These are phyloP conservation scores for Yarrowia porcina DNA, from an alignment of 805 yeast genomes.

Conservation along the genomic window DNA sequence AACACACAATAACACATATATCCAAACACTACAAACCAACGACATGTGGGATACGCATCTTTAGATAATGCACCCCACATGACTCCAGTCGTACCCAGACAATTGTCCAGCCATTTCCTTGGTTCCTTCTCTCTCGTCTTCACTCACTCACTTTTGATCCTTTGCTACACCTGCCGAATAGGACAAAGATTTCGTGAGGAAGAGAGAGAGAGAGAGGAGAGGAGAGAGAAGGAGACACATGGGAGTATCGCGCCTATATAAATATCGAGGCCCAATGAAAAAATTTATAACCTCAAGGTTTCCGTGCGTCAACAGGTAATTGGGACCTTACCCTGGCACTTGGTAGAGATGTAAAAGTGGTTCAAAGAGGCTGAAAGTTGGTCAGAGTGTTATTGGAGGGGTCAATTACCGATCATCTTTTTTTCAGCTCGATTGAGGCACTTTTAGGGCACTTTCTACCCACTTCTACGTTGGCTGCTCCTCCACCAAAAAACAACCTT, in stretches of 20 bases:
- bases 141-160: conserved; percentile 23
- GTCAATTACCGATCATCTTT: not conserved
- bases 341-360: not conserved
- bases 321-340: conserved; percentile 6
- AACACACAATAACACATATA: too few relatives aligned
- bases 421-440: not conserved
- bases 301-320: not conserved
- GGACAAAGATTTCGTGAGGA: conserved; percentile 18
- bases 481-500: not conserved
- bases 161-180: conserved; percentile 24
- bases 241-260: not conserved
- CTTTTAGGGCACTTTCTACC: not conserved
- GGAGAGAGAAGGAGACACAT: conserved; percentile 19
- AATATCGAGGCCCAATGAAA: conserved; percentile 4
- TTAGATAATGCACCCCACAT: not conserved
- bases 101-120: not conserved
- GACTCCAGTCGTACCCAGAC: not conserved
- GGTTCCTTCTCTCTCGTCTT: not conserved
- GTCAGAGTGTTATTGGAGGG: too few relatives aligned
- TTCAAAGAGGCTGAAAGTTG: not conserved
- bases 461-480: not conserved
- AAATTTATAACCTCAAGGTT: conserved; percentile 22
- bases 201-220: conserved; percentile 23
- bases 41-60: not conserved
- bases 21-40: not conserved